Base-by-base conservation (phyloP, 2,329 filamentous ascomycete species). In the Fusarium nodosum region DNA sequence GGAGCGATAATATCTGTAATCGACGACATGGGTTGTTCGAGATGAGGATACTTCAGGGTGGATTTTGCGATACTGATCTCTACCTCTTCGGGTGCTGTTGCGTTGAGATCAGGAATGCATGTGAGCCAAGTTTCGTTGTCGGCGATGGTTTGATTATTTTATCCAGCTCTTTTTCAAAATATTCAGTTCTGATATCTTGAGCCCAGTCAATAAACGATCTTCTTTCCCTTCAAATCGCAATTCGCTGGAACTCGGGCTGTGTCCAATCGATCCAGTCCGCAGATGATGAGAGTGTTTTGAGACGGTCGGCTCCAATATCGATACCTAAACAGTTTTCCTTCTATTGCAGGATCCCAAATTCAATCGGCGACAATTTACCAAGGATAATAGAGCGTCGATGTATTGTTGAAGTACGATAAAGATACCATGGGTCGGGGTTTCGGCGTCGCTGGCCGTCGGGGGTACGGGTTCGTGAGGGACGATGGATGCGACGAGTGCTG, bases 1-100 rank as follows among this genome's bases (percentile, higher is more conserved):
- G 68, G 69, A 51, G 67, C 67, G 56, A 61, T 61, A 48, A 68
- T 62, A 62, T 64, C 69, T 56, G 59, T 68, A 33, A 64, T 65
- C 60, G 74, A 74, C 71, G 71, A 73, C 76, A 77, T 78, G 64
- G 60, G 55, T 70, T 68, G 55, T 52, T 64, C 31, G 60, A 47
- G 45, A 44, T 60, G 55, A 46, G 38, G 47, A 50, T 60, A 44
- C 51, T 36, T 71, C 47, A 50, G 53, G 36, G 26, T 71, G 63
- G 48, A 58, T 60, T 70, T 71, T 39, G 68, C 50, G 60, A 60
- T 60, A 56, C 52, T 48, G 56, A 63, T 69, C 54, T 60, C 64
- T 59, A 68, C 68, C 67, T 60, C 59, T 57, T 68, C 39, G 60
- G 52, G 55, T 44, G 63, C 61, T 50, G 46, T 38, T 60, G 30